phyloP scores from a whole-genome alignment of 495 filamentous ascomycete species.

The Hypoxylon fragiforme region DNA sequence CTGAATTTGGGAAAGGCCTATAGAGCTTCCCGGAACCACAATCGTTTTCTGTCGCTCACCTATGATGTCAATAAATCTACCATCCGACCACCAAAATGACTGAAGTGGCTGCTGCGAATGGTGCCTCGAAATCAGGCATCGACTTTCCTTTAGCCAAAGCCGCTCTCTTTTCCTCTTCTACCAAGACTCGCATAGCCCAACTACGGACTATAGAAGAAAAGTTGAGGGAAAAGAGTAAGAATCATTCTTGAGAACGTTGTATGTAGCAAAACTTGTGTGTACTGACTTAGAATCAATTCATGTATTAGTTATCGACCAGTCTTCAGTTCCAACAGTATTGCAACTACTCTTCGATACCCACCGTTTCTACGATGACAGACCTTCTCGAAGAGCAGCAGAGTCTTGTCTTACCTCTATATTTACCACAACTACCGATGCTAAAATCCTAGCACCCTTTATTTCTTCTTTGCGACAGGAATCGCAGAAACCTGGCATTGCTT shows the following conservation, averaged over 20 bases:
- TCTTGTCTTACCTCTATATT: slow-evolving; percentile 71
- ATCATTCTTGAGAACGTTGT: neutral
- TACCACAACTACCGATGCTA: slow-evolving; percentile 50
- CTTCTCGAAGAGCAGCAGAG: slow-evolving; percentile 79
- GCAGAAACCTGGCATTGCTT: slow-evolving; percentile 71
- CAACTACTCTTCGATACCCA: slow-evolving; percentile 81
- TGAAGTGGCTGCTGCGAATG: slow-evolving; percentile 43
- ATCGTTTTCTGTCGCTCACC: neutral
- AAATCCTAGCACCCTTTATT: slow-evolving; percentile 62
- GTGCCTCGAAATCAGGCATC: slow-evolving; percentile 37
- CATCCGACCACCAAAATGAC: slow-evolving; percentile 45
- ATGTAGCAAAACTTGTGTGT: neutral
- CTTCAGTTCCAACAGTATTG: slow-evolving; percentile 52
- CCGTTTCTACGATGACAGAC: slow-evolving; percentile 81
- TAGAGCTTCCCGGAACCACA: neutral
- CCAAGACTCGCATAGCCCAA: slow-evolving; percentile 45
- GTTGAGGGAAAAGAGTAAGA: slow-evolving; percentile 50
- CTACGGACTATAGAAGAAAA: slow-evolving; percentile 52
- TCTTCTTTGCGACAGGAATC: slow-evolving; percentile 64
- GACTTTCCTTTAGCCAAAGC: slow-evolving; percentile 40
- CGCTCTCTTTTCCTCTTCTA: slow-evolving; percentile 56
- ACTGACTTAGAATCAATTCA: slow-evolving; percentile 9
- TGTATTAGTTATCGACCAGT: slow-evolving; percentile 44
- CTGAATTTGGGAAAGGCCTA: neutral
- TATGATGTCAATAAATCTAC: slow-evolving; percentile 39